These are phyloP conservation scores for Linnemannia hyalina DNA, from an alignment of 192 early-diverging fungal species.

Conservation along the genomic window DNA sequence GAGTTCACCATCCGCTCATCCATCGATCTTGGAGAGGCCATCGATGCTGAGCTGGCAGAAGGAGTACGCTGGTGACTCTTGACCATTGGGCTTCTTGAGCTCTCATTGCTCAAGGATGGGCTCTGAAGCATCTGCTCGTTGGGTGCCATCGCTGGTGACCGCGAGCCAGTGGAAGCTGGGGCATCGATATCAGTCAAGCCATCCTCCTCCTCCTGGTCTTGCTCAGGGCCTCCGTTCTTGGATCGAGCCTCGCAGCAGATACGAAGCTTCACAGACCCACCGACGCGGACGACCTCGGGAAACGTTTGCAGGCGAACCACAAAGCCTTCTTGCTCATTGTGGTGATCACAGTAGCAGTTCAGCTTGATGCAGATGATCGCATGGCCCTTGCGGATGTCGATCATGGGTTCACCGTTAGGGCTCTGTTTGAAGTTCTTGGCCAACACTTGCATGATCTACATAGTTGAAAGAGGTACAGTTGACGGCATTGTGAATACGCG, in stretches of 20 bases:
- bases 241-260: conserved; percentile 55
- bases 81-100: conserved; percentile 34
- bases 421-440: conserved; percentile 53
- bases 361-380: conserved; percentile 52
- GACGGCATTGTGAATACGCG: not conserved
- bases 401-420: conserved; percentile 41
- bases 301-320: conserved; percentile 40
- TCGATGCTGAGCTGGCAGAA: conserved; percentile 46
- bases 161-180: conserved; percentile 45
- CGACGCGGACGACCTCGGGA: conserved; percentile 46
- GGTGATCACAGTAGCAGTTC: conserved; percentile 55
- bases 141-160: conserved; percentile 26
- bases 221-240: conserved; percentile 33
- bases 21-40: conserved; percentile 52
- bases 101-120: conserved; percentile 43
- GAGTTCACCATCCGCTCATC: conserved; percentile 43
- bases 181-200: conserved; percentile 55
- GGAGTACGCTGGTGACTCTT: conserved; percentile 48
- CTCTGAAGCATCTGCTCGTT: conserved; percentile 55
- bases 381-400: conserved; percentile 52
- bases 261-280: conserved; percentile 53
- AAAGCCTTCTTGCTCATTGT: conserved; percentile 54
- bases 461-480: not conserved
- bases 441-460: conserved; percentile 52
- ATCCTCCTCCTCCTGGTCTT: conserved; percentile 49